phyloP scores from a whole-genome alignment of 2,329 filamentous ascomycete genomes.

The Fusarium equiseti region DNA sequence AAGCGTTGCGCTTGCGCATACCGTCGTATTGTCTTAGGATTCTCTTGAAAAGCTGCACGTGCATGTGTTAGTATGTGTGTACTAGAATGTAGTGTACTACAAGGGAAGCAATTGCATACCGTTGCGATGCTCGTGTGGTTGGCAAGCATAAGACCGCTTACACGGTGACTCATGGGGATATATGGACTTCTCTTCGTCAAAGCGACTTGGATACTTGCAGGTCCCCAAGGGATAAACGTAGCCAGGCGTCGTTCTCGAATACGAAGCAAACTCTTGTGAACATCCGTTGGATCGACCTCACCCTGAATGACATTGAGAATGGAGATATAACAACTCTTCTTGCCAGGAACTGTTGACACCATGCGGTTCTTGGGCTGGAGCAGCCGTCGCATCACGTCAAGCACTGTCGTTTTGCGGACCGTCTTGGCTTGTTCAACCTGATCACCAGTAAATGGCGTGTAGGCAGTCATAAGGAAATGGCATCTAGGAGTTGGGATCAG shows the following conservation, averaged over 20 bases:
- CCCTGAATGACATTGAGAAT: slow-evolving; percentile 99
- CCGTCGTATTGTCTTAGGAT: slow-evolving; percentile 93
- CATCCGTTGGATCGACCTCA: slow-evolving; percentile 96
- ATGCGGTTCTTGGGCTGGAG: slow-evolving; percentile 99
- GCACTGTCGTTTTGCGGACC: slow-evolving; percentile 95
- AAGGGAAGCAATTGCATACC: slow-evolving; percentile 57
- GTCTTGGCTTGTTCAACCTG: slow-evolving; percentile 98
- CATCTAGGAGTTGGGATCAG: slow-evolving; percentile 96
- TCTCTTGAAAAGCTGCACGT: slow-evolving; percentile 82
- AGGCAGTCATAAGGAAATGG: slow-evolving; percentile 98
- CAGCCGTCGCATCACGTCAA: slow-evolving; percentile 96
- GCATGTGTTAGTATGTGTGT: slow-evolving; percentile 6
- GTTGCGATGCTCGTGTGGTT: slow-evolving; percentile 98
- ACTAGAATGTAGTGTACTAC: not conserved
- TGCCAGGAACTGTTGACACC: slow-evolving; percentile 94
- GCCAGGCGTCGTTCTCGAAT: slow-evolving; percentile 94
- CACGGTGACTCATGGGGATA: slow-evolving; percentile 91
- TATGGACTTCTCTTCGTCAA: slow-evolving; percentile 97
- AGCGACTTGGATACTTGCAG: slow-evolving; percentile 96
- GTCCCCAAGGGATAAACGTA: slow-evolving; percentile 98
- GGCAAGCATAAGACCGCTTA: slow-evolving; percentile 96
- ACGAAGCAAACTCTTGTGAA: slow-evolving; percentile 96
- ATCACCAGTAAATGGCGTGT: slow-evolving; percentile 96
- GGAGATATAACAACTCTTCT: slow-evolving; percentile 99
- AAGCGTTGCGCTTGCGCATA: slow-evolving; percentile 95